Conservation (phyloP, 352 stramenopile genomes). For the Phytophthora podocarpi region DNA sequence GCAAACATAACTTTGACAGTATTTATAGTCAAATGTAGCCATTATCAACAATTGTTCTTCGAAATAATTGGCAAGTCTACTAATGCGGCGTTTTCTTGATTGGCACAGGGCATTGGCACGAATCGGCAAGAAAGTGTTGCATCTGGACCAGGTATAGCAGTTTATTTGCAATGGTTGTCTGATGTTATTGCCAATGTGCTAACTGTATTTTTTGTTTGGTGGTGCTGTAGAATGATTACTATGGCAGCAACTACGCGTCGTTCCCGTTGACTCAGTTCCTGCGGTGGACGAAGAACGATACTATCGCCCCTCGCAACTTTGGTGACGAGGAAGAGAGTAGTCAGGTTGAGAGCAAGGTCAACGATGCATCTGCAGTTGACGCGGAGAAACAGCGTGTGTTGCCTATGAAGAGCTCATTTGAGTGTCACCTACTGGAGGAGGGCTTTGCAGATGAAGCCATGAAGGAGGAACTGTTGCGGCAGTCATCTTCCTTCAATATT, state of each 20-base stretch:
- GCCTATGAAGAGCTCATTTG: conserved; percentile 52
- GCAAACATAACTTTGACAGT: too few species aligned
- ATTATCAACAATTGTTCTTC: too few species aligned
- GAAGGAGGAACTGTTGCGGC: conserved; percentile 38
- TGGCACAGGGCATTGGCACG: conserved; percentile 57
- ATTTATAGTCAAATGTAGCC: too few species aligned
- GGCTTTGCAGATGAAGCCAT: conserved; percentile 43
- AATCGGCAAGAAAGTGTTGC: conserved; percentile 76
- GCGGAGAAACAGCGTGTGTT: conserved; percentile 25
- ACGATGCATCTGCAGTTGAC: not conserved
- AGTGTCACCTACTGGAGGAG: conserved; percentile 50
- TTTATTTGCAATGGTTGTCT: not conserved
- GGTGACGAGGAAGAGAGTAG: conserved; percentile 34
- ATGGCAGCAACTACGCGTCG: conserved; percentile 81
- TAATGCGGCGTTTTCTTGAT: too few species aligned
- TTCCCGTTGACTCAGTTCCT: conserved; percentile 66
- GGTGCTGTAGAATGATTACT: conserved; percentile 76
- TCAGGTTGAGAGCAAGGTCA: not conserved
- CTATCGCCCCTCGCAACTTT: conserved; percentile 38
- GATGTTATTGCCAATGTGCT: not conserved
- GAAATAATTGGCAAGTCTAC: too few species aligned
- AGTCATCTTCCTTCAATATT: conserved; percentile 75
- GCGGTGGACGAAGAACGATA: conserved; percentile 61
- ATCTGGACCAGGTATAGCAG: conserved; percentile 67
- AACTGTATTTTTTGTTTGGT: not conserved